These are phyloP conservation scores for Saccharomycopsis microspora DNA, from an alignment of 805 yeast genomes.

Conservation along the genomic window DNA sequence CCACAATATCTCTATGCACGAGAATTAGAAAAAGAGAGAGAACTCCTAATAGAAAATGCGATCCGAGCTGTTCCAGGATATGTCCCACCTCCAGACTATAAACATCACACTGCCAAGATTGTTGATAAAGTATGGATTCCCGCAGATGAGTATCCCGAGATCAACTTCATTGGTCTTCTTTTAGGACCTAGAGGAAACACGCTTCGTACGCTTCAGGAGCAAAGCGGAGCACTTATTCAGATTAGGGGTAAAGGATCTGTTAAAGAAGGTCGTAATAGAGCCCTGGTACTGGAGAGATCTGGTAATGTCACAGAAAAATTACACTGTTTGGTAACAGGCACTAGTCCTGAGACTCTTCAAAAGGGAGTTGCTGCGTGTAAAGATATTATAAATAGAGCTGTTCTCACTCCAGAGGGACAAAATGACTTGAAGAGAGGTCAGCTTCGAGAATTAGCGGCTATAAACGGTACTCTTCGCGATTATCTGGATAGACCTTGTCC, in stretches of 20 bases:
- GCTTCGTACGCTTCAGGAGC: constrained; percentile 63
- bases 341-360: constrained; percentile 62
- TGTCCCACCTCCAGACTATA: constrained; percentile 70
- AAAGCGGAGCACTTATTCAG: constrained; percentile 69
- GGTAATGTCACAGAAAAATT: constrained; percentile 67
- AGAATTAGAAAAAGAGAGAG: constrained; percentile 67
- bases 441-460: constrained; percentile 79
- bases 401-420: constrained; percentile 84
- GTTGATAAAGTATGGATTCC: constrained; percentile 81
- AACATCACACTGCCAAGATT: constrained; percentile 46
- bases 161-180: constrained; percentile 83
- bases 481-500: constrained; percentile 56
- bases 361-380: constrained; percentile 68
- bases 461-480: constrained; percentile 90
- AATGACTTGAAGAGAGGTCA: constrained; percentile 88
- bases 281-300: constrained; percentile 34
- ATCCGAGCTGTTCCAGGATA: constrained; percentile 62
- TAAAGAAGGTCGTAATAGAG: constrained; percentile 69
- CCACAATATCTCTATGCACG: constrained; percentile 55
- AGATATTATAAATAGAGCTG: constrained; percentile 70
- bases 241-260: constrained; percentile 95
- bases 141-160: constrained; percentile 74
- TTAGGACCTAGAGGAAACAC: constrained; percentile 96
- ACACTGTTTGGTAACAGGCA: constrained; percentile 82
- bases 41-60: constrained; percentile 66